Base-by-base conservation (phyloP, 768 basidiomycete species). In the Hortiboletus flavorubellus region DNA sequence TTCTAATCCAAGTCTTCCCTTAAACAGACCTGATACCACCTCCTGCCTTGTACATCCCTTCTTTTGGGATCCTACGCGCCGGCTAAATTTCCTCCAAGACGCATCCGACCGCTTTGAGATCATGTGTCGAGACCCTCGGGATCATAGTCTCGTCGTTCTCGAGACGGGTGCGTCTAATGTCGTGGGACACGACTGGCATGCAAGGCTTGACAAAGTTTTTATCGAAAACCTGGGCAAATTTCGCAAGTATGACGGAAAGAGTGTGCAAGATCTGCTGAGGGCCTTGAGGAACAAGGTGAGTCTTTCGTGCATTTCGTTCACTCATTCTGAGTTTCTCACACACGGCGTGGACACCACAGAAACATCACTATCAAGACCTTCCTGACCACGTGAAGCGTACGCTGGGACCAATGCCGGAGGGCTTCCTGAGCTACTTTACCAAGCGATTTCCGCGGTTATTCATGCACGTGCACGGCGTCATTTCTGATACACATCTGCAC, bases 31-130 rank as follows among this genome's bases (percentile, higher is more conserved):
- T 1, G 88, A 94, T 60, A 96, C 95, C 8, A 83, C 82, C 12
- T 83, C 83, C n/a, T 90, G 89, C 70, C 78, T 98, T 18, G 75
- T 89, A 21, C 96, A 98, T 73, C 97, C 97, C 0, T 96, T 91
- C 78, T 99, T 98, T 77, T 99, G 97, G 97, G 87, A 93, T 51
- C 75, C 94, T 0, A 86, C 80, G 8, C 84, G 89, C 53, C 82
- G 96, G 40, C 75, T 99, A 5, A 85, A 82, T 48, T 99, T 99
- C 80, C 77, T 99, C n/a, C 95, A 96, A 71, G 97, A 98, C 59
- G 92, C 94, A 0, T 97, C 94, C 0, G 96, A 98, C 72, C 84
- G 95, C 5, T 99, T 98, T 70, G 97, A 98, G 72, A 94, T 94
- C 68, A 96, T 98, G 93, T 90, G 87, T 61, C 84, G 93, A 31